phyloP scores from a whole-genome alignment of 2,329 filamentous ascomycete genomes.

The Teratosphaeria nubilosa region DNA sequence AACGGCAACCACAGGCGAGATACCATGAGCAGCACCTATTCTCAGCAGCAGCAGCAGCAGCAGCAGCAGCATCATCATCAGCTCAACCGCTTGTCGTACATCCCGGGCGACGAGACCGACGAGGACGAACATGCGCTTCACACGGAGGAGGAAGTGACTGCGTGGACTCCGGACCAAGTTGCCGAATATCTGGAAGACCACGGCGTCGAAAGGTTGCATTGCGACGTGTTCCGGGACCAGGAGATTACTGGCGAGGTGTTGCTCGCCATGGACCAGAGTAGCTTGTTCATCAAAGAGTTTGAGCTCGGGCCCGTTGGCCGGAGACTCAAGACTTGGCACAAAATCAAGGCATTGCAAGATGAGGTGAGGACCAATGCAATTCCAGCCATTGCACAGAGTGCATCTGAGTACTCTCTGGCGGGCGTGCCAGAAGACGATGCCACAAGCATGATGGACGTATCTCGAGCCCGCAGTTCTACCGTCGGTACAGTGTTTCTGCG shows the following conservation, averaged over 20 bases:
- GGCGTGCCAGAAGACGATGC: constrained; percentile 25
- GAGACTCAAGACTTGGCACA: constrained; percentile 90
- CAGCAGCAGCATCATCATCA: constrained; percentile 27
- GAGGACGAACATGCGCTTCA: constrained; percentile 73
- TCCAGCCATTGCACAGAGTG: constrained; percentile 24
- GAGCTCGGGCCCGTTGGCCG: constrained; percentile 85
- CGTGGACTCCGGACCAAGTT: constrained; percentile 72
- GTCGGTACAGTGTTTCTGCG: constrained; percentile 17
- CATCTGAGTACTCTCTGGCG: constrained; percentile 32
- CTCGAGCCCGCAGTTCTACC: constrained; percentile 38
- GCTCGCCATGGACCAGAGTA: constrained; percentile 88
- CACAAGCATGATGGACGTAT: constrained; percentile 28
- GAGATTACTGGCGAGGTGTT: constrained; percentile 92
- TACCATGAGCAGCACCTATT: constrained; percentile 67
- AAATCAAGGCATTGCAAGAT: constrained; percentile 83
- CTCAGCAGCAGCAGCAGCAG: constrained; percentile 39
- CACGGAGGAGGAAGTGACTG: constrained; percentile 61
- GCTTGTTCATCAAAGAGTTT: constrained; percentile 90
- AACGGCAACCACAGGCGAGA: constrained; percentile 23
- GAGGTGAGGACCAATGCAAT: constrained; percentile 59
- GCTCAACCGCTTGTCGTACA: constrained; percentile 73
- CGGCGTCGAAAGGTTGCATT: constrained; percentile 81
- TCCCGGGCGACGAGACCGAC: constrained; percentile 89
- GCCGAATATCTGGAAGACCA: constrained; percentile 78
- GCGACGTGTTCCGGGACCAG: constrained; percentile 88